Evolutionary conservation across 768 basidiomycete species (phyloP).

Genomic region (Tricholoma sp.): DNA sequence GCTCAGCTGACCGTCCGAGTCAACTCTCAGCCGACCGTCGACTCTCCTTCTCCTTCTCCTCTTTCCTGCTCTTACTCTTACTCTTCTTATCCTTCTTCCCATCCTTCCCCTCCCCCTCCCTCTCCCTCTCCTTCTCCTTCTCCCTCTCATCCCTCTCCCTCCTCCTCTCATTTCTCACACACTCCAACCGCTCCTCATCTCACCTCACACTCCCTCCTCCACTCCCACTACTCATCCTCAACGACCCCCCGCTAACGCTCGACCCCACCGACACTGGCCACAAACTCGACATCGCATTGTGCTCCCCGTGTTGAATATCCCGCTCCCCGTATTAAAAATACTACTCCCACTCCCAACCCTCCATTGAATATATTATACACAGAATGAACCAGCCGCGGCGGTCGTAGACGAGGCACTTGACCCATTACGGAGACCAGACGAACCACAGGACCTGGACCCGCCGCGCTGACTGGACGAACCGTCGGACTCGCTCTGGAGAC

Average conservation of each 20-base stretch:
- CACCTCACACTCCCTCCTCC: constrained; percentile 48
- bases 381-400: too few relatives aligned
- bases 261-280: constrained; percentile 37
- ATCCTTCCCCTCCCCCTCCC: constrained; percentile 14
- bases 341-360: too few relatives aligned
- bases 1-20: too few relatives aligned
- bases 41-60: constrained; percentile 32
- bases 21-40: constrained; percentile 42
- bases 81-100: constrained; percentile 14
- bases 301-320: constrained; percentile 17
- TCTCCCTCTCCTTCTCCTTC: constrained; percentile 20
- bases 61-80: constrained; percentile 21
- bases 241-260: constrained; percentile 19
- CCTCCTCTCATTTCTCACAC: constrained; percentile 37
- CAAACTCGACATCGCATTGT: constrained; percentile 37
- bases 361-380: too few relatives aligned
- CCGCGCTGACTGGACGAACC: too few relatives aligned
- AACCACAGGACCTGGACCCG: too few relatives aligned
- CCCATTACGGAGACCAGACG: too few relatives aligned
- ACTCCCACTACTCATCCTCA: too few relatives aligned
- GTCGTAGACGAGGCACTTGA: constrained; percentile 28
- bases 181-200: constrained; percentile 43
- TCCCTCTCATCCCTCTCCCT: constrained; percentile 34
- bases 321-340: background rate
- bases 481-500: constrained; percentile 37